Evolutionary conservation across 2,329 filamentous ascomycete species (phyloP).

Genomic region (Pseudogymnoascus sp.): DNA sequence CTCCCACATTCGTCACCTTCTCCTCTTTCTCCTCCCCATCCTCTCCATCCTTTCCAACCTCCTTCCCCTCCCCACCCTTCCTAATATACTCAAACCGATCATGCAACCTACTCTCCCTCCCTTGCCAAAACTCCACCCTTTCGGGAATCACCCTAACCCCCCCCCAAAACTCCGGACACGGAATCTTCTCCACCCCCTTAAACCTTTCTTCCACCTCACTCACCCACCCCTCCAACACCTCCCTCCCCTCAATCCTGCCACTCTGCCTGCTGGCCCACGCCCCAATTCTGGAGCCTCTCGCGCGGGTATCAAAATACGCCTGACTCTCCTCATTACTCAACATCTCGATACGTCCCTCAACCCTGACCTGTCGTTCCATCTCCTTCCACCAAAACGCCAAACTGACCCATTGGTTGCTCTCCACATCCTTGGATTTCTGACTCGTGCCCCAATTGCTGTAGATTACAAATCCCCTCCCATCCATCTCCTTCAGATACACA

Average conservation of each 20-base stretch:
- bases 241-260: slow-evolving; percentile 61
- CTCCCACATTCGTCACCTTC: slow-evolving; percentile 30
- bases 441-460: slow-evolving; percentile 89
- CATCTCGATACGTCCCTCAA: slow-evolving; percentile 69
- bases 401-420: slow-evolving; percentile 65
- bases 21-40: slow-evolving; percentile 61
- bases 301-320: slow-evolving; percentile 57
- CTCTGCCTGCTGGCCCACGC: slow-evolving; percentile 94
- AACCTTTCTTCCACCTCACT: slow-evolving; percentile 69
- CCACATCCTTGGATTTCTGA: slow-evolving; percentile 58
- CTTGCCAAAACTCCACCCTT: slow-evolving; percentile 93
- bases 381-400: slow-evolving; percentile 88
- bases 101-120: slow-evolving; percentile 79
- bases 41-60: slow-evolving; percentile 60
- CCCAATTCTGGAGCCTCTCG: slow-evolving; percentile 74
- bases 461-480: slow-evolving; percentile 72
- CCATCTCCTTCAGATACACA: slow-evolving; percentile 94
- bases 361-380: slow-evolving; percentile 79
- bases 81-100: slow-evolving; percentile 84
- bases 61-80: slow-evolving; percentile 35
- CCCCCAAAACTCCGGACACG: slow-evolving; percentile 91
- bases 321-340: slow-evolving; percentile 64
- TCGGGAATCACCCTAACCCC: slow-evolving; percentile 79
- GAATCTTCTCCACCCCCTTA: slow-evolving; percentile 67
- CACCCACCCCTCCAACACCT: slow-evolving; percentile 68